Percentiles rank a stretch among this genome's conserved stretches.
phyloP scores from a whole-genome alignment of 257 asterid species.

The Solanum pennellii region DNA sequence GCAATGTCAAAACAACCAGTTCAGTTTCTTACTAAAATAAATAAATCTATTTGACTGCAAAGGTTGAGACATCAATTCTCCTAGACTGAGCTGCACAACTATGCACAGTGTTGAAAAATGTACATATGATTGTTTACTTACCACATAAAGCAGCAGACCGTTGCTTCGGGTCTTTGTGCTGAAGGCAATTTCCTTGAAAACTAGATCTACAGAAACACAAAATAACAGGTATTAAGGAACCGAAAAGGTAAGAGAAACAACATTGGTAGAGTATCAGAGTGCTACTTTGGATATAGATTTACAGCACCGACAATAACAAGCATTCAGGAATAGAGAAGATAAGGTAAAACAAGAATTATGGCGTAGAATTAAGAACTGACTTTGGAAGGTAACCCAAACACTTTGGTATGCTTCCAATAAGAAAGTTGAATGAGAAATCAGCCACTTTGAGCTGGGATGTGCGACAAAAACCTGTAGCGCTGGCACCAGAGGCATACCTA shows the following conservation, averaged over 20 bases:
- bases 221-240: background rate
- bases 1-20: background rate
- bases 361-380: constrained; percentile 13
- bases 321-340: background rate
- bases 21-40: background rate
- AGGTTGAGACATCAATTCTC: background rate
- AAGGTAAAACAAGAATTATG: background rate
- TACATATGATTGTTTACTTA: constrained; percentile 5
- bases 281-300: constrained; percentile 58
- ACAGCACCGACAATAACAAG: background rate
- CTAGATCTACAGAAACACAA: constrained; percentile 29
- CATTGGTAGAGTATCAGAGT: constrained; percentile 10
- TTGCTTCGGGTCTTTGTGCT: constrained; percentile 45
- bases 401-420: constrained; percentile 67
- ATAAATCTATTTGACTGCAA: background rate
- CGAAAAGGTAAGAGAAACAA: background rate
- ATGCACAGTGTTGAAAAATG: background rate
- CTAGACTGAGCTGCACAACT: background rate
- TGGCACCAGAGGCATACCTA: constrained; percentile 50
- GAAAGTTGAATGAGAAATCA: constrained; percentile 69
- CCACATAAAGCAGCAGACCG: constrained; percentile 63
- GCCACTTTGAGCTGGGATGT: constrained; percentile 55
- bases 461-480: constrained; percentile 52
- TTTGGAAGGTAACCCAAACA: constrained; percentile 68
- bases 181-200: constrained; percentile 81